Evolutionary conservation across 2,329 filamentous ascomycete genomes (phyloP).

Genomic region (Xylariaceae sp.): DNA sequence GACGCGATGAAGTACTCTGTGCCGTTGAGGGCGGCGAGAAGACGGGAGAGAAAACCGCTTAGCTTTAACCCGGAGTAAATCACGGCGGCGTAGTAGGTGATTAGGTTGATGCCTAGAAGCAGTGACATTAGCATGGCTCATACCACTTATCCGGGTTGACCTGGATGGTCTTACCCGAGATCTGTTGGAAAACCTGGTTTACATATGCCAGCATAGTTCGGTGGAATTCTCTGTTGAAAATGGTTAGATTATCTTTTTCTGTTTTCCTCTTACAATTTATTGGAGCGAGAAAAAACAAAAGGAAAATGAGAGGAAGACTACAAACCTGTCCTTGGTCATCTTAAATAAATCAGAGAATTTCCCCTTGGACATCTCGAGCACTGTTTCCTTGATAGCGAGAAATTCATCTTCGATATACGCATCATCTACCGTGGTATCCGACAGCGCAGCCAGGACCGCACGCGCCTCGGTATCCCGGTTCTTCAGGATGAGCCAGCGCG

Average conservation of each 20-base stretch:
- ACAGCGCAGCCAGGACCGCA: slow-evolving; percentile 39
- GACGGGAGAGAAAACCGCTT: slow-evolving; percentile 50
- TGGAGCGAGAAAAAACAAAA: too few species aligned
- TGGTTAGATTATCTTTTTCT: slow-evolving; percentile 11
- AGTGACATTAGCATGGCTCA: slow-evolving; percentile 1
- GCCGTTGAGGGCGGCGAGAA: slow-evolving; percentile 48
- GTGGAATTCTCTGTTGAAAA: slow-evolving; percentile 41
- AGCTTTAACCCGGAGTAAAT: slow-evolving; percentile 49
- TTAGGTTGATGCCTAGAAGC: slow-evolving; percentile 34
- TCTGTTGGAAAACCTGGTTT: slow-evolving; percentile 54
- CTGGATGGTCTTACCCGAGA: slow-evolving; percentile 25
- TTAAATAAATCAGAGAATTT: slow-evolving; percentile 54
- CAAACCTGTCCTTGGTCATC: slow-evolving; percentile 46
- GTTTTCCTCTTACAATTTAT: background rate
- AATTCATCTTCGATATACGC: slow-evolving; percentile 51
- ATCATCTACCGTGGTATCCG: slow-evolving; percentile 40
- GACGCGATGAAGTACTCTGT: slow-evolving; percentile 49
- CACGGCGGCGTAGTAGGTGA: slow-evolving; percentile 43
- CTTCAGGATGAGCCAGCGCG: slow-evolving; percentile 42
- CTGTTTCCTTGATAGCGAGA: slow-evolving; percentile 51
- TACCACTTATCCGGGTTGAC: too few species aligned
- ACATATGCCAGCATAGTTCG: slow-evolving; percentile 50
- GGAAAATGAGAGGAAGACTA: background rate
- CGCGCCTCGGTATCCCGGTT: slow-evolving; percentile 40
- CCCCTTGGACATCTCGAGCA: slow-evolving; percentile 55